Percentiles rank a stretch among this genome's conserved stretches.
Conservation (phyloP, 441 rosid genomes). For the Aquilaria agallochum region DNA sequence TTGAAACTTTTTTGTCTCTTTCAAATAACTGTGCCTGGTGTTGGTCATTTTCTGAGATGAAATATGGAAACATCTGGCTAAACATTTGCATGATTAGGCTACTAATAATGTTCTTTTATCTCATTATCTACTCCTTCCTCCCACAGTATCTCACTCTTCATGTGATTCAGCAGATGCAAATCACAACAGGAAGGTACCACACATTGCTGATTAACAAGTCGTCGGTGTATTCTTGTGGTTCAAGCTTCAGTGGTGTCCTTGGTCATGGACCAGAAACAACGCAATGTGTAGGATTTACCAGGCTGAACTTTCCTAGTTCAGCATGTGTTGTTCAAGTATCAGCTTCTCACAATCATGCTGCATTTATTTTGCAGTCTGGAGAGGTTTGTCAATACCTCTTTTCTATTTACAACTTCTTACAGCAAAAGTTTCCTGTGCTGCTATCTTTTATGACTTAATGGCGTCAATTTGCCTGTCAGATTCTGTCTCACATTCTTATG, state of each 20-base stretch:
- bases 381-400: slow-evolving; percentile 48
- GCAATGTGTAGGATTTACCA: slow-evolving; percentile 75
- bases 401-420: slow-evolving; percentile 9
- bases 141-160: slow-evolving; percentile 14
- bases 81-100: neutral
- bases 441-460: no score
- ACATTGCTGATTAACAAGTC: slow-evolving; percentile 85
- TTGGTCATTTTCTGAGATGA: no score
- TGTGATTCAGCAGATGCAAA: slow-evolving; percentile 72
- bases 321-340: slow-evolving; percentile 77
- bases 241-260: slow-evolving; percentile 82
- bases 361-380: slow-evolving; percentile 83
- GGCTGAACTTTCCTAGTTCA: slow-evolving; percentile 56
- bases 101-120: slow-evolving; percentile 8
- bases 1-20: neutral
- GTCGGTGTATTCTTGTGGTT: slow-evolving; percentile 87
- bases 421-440: neutral
- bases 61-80: no score
- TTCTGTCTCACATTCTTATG: no score
- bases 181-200: slow-evolving; percentile 89
- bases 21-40: neutral
- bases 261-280: slow-evolving; percentile 96
- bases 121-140: no score
- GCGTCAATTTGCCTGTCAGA: no score
- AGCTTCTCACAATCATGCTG: slow-evolving; percentile 91